Conservation (phyloP, 2,329 filamentous ascomycete genomes). For the Penicillium sp. region DNA sequence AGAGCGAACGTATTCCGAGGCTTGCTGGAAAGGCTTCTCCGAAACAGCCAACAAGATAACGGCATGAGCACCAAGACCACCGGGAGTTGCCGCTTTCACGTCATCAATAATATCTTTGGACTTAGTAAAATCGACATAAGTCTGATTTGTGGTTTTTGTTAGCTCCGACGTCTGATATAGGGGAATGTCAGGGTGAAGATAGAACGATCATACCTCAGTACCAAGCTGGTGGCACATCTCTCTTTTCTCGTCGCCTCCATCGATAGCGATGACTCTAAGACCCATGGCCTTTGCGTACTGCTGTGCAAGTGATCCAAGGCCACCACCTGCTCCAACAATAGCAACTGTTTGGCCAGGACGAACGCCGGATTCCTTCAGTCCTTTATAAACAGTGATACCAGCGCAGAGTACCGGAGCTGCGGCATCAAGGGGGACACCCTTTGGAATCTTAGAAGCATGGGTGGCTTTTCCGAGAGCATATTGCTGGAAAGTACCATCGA, state of each 20-base stretch:
- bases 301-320: conserved; percentile 67
- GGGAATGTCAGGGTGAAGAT: too few relatives aligned
- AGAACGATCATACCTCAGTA: conserved; percentile 39
- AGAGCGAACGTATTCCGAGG: conserved; percentile 71
- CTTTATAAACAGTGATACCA: conserved; percentile 83
- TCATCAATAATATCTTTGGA: conserved; percentile 68
- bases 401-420: conserved; percentile 75
- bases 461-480: conserved; percentile 79
- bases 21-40: conserved; percentile 90
- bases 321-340: conserved; percentile 78
- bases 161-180: neutral
- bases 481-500: conserved; percentile 88
- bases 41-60: conserved; percentile 72
- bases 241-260: conserved; percentile 71
- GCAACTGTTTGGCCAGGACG: conserved; percentile 68
- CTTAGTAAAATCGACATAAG: conserved; percentile 67
- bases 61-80: conserved; percentile 63
- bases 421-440: conserved; percentile 64
- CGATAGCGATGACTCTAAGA: conserved; percentile 68
- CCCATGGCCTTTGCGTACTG: conserved; percentile 93
- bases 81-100: conserved; percentile 68
- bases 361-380: conserved; percentile 70
- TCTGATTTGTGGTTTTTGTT: conserved; percentile 15
- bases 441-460: conserved; percentile 72
- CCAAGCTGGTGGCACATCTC: conserved; percentile 60